phyloP scores from a whole-genome alignment of 495 filamentous ascomycete species.

The Podospora pseudoanserina region DNA sequence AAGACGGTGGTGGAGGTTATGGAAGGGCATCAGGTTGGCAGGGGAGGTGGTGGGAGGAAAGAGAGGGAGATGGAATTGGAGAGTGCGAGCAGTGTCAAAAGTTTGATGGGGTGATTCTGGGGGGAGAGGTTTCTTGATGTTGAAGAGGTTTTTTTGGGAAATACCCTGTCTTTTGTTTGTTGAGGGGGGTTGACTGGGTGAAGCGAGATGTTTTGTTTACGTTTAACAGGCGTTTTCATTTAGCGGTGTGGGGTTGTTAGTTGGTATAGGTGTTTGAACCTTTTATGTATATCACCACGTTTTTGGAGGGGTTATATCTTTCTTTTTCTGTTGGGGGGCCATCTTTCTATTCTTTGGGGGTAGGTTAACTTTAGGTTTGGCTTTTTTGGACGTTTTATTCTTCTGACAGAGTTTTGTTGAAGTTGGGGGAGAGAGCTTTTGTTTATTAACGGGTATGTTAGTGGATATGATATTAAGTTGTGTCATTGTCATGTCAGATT shows the following conservation, averaged over 20 bases:
- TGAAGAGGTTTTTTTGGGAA: background rate
- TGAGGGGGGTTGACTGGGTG: background rate
- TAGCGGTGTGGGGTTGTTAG: background rate
- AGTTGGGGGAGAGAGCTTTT: background rate
- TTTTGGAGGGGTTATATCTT: background rate
- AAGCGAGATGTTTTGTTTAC: background rate
- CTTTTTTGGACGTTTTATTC: background rate
- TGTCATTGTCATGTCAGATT: background rate
- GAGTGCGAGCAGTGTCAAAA: constrained; percentile 27
- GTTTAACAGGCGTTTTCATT: background rate
- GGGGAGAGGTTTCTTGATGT: background rate
- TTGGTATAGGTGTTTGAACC: background rate
- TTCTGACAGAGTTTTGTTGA: background rate
- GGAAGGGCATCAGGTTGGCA: background rate
- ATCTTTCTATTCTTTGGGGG: background rate
- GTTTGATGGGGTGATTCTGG: constrained; percentile 16
- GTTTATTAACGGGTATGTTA: background rate
- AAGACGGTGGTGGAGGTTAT: background rate
- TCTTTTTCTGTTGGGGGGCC: background rate
- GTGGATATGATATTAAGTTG: background rate
- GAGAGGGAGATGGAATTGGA: constrained; percentile 27
- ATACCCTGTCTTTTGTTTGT: background rate
- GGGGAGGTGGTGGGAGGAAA: background rate
- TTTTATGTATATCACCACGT: background rate
- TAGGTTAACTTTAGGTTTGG: background rate